phyloP scores from a whole-genome alignment of 1,139 yeast genomes.

The Debaryomycetaceae sp. region DNA sequence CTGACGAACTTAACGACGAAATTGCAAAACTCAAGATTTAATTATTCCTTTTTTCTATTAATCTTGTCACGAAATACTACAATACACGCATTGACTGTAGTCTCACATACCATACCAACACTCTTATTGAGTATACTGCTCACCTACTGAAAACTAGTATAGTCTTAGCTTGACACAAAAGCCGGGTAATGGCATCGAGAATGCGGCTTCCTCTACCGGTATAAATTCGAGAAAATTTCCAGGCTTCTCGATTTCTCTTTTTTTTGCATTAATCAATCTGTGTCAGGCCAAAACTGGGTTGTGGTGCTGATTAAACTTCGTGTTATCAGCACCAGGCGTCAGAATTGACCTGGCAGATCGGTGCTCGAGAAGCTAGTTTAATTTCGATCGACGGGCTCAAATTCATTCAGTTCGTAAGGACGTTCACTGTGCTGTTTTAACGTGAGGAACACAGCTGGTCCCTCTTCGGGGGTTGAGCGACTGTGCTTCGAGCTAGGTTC shows the following conservation, averaged over 20 bases:
- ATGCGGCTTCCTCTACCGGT: constrained; percentile 6
- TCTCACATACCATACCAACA: too few species aligned
- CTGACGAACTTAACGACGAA: constrained; percentile 6
- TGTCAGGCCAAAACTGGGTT: constrained; percentile 28
- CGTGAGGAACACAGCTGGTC: constrained; percentile 35
- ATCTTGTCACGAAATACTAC: too few species aligned
- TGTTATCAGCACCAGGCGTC: constrained; percentile 28
- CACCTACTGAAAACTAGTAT: too few species aligned
- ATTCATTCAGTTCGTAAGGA: constrained; percentile 18
- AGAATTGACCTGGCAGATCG: constrained; percentile 55
- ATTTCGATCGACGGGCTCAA: constrained; percentile 10
- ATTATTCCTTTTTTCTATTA: background rate
- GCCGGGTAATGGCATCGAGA: constrained; percentile 17
- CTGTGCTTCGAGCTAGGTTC: constrained; percentile 20
- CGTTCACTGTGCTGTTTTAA: constrained; percentile 25
- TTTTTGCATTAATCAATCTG: constrained; percentile 42
- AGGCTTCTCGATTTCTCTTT: constrained; percentile 10
- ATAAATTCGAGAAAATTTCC: constrained; percentile 5
- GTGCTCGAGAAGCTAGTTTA: constrained; percentile 66
- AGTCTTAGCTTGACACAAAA: background rate
- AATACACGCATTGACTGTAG: too few species aligned
- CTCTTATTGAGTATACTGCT: too few species aligned
- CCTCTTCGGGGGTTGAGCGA: constrained; percentile 59
- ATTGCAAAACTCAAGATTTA: constrained; percentile 10
- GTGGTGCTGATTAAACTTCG: constrained; percentile 23